Evolutionary conservation across 2,329 filamentous ascomycete species (phyloP), one percentile per base, ranked within the genome.

Genomic region (Cordyceps cateniannulata): DNA sequence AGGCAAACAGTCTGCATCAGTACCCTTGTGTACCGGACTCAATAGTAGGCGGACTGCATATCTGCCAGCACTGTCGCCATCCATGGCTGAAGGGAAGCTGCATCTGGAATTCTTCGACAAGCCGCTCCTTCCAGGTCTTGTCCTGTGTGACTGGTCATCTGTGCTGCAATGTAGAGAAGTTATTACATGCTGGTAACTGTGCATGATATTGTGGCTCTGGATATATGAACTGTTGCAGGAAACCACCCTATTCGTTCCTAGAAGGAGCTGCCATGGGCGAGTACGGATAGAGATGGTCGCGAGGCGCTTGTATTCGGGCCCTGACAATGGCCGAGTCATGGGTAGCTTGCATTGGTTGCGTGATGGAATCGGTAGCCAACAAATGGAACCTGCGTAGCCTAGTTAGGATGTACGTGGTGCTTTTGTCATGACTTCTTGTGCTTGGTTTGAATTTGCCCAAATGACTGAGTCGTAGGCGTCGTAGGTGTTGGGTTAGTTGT

Each of bases 391-490:
- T 29, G 16, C 4, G 14, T 32, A 49, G 32, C 14, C 32, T 35
- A 60, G 57, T 60, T 40, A 60, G 42, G 29, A 48, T 24, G 40
- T 50, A 60, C 58, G 42, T 18, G 48, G 20, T 44, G 24, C 50
- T 60, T 35, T 42, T 16, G 29, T 54, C 35, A 16, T 44, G 45
- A 38, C n/a, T 45, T 12, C 10, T 32, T 10, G 32, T 35, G 32
- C 32, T 35, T 42, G 16, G 40, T 35, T 45, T 24, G 25, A 22
- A 18, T 22, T 14, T 25, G 12, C 10, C 22, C 32, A 25, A 59
- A 16, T 53, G 27, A 38, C 48, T 29, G 35, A 38, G 47, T 59
- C 29, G 45, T 22, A 48, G 40, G 47, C 14, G 14, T n/a, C 25
- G 47, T 29, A 32, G 18, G 9, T 20, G n/a, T 24, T 35, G 47